Percentiles rank a stretch among this genome's conserved stretches.
Conservation (phyloP, 768 basidiomycete genomes). For the Naganishia antarctica region DNA sequence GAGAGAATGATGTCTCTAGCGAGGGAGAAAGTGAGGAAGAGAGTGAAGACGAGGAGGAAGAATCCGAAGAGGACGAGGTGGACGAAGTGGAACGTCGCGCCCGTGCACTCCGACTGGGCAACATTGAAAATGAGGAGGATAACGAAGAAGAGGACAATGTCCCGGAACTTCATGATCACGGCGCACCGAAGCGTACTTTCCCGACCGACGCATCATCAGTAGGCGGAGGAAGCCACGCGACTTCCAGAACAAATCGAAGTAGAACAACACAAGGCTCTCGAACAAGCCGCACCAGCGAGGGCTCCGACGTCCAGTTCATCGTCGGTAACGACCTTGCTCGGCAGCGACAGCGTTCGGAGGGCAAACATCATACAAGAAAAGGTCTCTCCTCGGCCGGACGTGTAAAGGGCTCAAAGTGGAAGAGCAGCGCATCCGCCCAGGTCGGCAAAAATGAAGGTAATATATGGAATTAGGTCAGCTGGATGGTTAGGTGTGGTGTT, state of each 20-base stretch:
- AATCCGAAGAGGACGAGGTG: conserved; percentile 37
- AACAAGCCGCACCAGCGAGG: conserved; percentile 20
- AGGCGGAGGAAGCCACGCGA: background rate
- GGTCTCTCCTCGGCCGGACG: conserved; percentile 37
- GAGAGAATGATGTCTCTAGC: conserved; percentile 27
- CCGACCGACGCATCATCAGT: conserved; percentile 18
- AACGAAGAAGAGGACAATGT: conserved; percentile 37
- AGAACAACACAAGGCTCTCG: conserved; percentile 18
- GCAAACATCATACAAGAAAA: conserved; percentile 32
- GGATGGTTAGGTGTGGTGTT: too few species aligned
- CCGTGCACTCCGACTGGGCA: conserved; percentile 36
- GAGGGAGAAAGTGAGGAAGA: conserved; percentile 27
- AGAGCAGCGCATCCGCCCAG: conserved; percentile 37
- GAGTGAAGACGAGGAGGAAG: conserved; percentile 25
- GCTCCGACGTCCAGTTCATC: conserved; percentile 19
- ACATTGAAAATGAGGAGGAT: conserved; percentile 33
- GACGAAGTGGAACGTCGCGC: conserved; percentile 44
- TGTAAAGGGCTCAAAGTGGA: conserved; percentile 48
- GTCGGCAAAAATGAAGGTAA: conserved; percentile 34
- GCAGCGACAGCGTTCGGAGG: conserved; percentile 33
- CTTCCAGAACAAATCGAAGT: conserved; percentile 13
- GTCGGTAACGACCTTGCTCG: conserved; percentile 26
- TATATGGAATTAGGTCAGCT: conserved; percentile 9
- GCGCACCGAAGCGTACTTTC: conserved; percentile 12
- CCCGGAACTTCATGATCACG: conserved; percentile 33